These are phyloP conservation scores for Dactylellina leptospora DNA, from an alignment of 2,329 filamentous ascomycete genomes.

Conservation along the genomic window DNA sequence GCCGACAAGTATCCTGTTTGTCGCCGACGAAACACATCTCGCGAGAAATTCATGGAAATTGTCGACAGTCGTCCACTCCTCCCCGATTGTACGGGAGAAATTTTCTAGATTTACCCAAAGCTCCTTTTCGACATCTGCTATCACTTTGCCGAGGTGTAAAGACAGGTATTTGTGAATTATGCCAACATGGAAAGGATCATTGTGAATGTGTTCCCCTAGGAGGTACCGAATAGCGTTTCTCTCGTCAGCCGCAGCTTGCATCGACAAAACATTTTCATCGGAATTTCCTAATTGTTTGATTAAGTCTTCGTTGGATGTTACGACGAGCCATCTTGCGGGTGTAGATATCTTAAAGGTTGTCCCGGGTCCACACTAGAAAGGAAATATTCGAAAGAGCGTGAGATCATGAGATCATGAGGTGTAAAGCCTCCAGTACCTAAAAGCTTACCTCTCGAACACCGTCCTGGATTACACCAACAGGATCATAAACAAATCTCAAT, in stretches of 20 bases:
- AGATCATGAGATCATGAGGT: no score
- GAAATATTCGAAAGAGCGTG: no score
- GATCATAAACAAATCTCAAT: slow-evolving; percentile 31
- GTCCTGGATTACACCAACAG: slow-evolving; percentile 25
- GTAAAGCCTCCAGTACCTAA: no score
- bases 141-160: slow-evolving; percentile 8
- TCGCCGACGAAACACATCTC: slow-evolving; percentile 37
- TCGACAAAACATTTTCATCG: slow-evolving; percentile 35
- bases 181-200: slow-evolving; percentile 42
- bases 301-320: slow-evolving; percentile 23
- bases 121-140: slow-evolving; percentile 46
- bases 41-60: slow-evolving; percentile 11
- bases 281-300: slow-evolving; percentile 30
- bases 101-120: background rate
- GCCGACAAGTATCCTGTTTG: slow-evolving; percentile 51
- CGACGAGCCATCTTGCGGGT: slow-evolving; percentile 31
- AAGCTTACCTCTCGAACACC: slow-evolving; percentile 37
- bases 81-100: background rate
- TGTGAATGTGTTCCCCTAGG: slow-evolving; percentile 30
- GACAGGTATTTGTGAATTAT: slow-evolving; percentile 45
- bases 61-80: background rate
- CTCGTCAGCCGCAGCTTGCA: slow-evolving; percentile 40
- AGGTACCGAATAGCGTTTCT: slow-evolving; percentile 45
- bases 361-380: background rate
- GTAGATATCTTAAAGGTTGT: slow-evolving; percentile 47